Evolutionary conservation across 2,329 filamentous ascomycete species (phyloP).

Genomic region (Lachnellula willkommii): DNA sequence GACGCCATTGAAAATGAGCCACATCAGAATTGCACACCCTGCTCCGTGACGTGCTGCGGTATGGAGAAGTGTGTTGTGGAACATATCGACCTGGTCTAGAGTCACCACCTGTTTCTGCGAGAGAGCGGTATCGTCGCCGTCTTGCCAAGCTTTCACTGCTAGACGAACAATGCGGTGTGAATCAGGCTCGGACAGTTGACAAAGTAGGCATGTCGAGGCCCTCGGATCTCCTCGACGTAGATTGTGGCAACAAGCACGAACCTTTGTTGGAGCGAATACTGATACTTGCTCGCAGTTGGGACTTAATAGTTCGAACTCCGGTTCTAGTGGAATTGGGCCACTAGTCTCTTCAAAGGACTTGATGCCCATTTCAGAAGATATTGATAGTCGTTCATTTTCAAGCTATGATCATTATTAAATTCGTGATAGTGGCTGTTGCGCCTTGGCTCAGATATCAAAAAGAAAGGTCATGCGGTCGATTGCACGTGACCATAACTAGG

Average conservation of each 20-base stretch:
- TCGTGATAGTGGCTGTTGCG: too few relatives aligned
- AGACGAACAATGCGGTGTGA: neutral
- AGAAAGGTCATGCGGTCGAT: too few relatives aligned
- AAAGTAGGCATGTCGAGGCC: neutral
- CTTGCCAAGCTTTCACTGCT: neutral
- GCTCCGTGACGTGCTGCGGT: conserved; percentile 1
- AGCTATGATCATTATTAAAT: too few relatives aligned
- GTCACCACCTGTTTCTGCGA: neutral
- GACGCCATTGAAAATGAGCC: conserved; percentile 3
- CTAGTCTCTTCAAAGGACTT: too few relatives aligned
- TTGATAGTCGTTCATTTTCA: too few relatives aligned
- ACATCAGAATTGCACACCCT: neutral
- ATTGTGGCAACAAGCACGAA: neutral
- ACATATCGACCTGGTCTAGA: conserved; percentile 2
- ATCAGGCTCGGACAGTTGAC: neutral
- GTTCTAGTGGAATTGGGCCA: too few relatives aligned
- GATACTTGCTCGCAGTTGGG: too few relatives aligned
- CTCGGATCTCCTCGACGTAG: conserved; percentile 6
- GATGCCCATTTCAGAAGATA: too few relatives aligned
- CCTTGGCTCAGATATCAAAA: too few relatives aligned
- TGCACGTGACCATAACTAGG: too few relatives aligned
- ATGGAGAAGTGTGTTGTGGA: conserved; percentile 7
- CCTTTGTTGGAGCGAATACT: neutral
- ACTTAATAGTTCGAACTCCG: too few relatives aligned
- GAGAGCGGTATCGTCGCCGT: neutral